Percentiles rank a stretch among this genome's conserved stretches.
Evolutionary conservation across 768 basidiomycete genomes (phyloP).

Genomic region (Mrakia frigida): DNA sequence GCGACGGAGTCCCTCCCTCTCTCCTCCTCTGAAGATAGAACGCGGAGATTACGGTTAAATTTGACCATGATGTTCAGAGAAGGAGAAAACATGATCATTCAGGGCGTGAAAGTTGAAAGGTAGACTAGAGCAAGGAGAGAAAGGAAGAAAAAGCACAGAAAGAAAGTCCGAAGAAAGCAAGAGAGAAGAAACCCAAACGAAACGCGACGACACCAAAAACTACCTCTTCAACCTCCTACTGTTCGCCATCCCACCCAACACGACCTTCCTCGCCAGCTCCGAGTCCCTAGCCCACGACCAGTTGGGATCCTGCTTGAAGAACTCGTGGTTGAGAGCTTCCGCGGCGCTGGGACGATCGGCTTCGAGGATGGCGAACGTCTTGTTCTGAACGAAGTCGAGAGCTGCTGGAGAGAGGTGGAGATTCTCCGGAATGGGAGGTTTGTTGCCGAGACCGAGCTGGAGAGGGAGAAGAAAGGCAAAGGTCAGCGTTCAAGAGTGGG

Average conservation of each 20-base stretch:
- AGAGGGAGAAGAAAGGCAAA: not conserved
- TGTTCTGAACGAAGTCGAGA: conserved; percentile 70
- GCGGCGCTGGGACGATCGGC: conserved; percentile 72
- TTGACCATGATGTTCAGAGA: no score
- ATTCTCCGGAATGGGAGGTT: conserved; percentile 80
- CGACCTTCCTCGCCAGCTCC: conserved; percentile 27
- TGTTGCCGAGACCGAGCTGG: conserved; percentile 67
- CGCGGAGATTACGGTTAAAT: no score
- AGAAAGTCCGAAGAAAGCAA: not conserved
- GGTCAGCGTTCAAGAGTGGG: no score
- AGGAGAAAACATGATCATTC: not conserved
- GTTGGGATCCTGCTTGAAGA: conserved; percentile 17
- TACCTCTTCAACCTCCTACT: conserved; percentile 1
- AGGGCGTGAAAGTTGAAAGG: not conserved
- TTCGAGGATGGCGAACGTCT: conserved; percentile 84
- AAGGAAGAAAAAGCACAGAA: not conserved
- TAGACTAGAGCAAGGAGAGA: not conserved
- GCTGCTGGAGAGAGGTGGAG: conserved; percentile 69
- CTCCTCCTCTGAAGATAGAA: no score
- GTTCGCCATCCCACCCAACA: not conserved
- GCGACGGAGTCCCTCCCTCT: no score
- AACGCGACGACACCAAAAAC: not conserved
- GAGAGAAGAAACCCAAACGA: not conserved
- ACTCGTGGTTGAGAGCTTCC: conserved; percentile 64
- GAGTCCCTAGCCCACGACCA: conserved; percentile 30